Percentiles rank a stretch among this genome's conserved stretches.
phyloP scores from a whole-genome alignment of 2,329 filamentous ascomycete genomes.

The Tolypocladium ovalisporum region DNA sequence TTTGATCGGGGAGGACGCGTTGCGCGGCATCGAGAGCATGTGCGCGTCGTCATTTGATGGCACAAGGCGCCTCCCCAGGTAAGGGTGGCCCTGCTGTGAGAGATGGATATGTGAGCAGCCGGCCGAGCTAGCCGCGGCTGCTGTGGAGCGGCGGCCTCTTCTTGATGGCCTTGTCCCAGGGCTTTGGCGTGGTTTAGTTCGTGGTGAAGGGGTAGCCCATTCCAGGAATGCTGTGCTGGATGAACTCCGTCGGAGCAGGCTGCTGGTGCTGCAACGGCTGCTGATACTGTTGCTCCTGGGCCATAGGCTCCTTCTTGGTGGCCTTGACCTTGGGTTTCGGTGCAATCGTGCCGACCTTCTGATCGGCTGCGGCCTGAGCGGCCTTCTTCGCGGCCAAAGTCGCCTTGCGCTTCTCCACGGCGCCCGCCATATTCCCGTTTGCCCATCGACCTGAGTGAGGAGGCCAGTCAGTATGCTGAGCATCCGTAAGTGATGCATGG shows the following conservation, averaged over 20 bases:
- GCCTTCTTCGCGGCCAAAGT: conserved; percentile 50
- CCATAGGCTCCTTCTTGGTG: conserved; percentile 19
- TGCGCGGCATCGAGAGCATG: not conserved
- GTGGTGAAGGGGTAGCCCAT: conserved; percentile 15
- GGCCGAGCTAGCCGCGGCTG: not conserved
- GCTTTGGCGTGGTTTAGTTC: not conserved
- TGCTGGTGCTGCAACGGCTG: conserved; percentile 1
- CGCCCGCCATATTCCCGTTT: conserved; percentile 47
- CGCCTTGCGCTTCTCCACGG: conserved; percentile 49
- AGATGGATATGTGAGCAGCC: not conserved
- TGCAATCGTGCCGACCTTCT: conserved; percentile 21
- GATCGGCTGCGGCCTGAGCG: conserved; percentile 29
- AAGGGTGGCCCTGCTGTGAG: not conserved
- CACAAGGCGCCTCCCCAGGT: not conserved
- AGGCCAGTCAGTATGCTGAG: conserved; percentile 12
- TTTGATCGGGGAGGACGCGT: not conserved
- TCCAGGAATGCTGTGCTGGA: conserved; percentile 16
- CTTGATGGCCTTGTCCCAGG: not conserved
- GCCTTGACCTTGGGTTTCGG: conserved; percentile 27
- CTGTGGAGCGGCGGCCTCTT: not conserved
- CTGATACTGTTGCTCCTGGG: conserved; percentile 9
- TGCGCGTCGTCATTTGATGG: not conserved
- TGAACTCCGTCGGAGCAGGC: conserved; percentile 4
- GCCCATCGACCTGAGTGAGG: conserved; percentile 41
- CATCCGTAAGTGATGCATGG: not conserved